Conservation (phyloP, 2,329 filamentous ascomycete genomes). For the Monilinia fructigena region DNA sequence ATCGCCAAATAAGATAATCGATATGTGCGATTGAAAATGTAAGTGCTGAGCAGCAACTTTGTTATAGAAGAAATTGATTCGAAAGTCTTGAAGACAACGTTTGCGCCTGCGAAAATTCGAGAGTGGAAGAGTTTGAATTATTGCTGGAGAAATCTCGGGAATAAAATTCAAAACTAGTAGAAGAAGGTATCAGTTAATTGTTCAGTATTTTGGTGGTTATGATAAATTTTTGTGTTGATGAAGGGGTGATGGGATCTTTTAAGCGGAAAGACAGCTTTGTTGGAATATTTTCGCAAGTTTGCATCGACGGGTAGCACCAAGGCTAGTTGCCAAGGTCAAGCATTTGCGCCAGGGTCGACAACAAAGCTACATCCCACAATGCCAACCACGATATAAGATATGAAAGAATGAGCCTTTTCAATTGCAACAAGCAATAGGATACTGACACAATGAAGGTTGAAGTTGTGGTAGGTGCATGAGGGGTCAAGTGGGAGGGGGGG, state of each 20-base stretch:
- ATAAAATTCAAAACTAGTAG: slow-evolving; percentile 38
- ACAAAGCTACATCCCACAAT: slow-evolving; percentile 25
- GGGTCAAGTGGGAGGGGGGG: slow-evolving; percentile 28
- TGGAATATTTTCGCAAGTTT: slow-evolving; percentile 34
- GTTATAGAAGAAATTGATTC: slow-evolving; percentile 32
- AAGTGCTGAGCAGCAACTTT: slow-evolving; percentile 28
- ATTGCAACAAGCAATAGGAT: slow-evolving; percentile 19
- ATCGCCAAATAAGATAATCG: slow-evolving; percentile 33
- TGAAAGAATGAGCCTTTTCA: slow-evolving; percentile 27
- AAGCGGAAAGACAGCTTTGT: slow-evolving; percentile 22
- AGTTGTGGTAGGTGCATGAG: slow-evolving; percentile 26
- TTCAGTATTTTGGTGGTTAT: slow-evolving; percentile 8
- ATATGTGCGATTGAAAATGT: slow-evolving; percentile 32
- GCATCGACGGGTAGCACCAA: slow-evolving; percentile 34
- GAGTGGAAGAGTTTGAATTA: slow-evolving; percentile 35
- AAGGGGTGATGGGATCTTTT: slow-evolving; percentile 18
- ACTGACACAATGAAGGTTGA: slow-evolving; percentile 23
- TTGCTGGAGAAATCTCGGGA: slow-evolving; percentile 37
- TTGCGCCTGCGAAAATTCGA: slow-evolving; percentile 38
- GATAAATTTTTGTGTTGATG: slow-evolving; percentile 18
- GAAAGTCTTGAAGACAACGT: slow-evolving; percentile 34
- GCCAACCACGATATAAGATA: slow-evolving; percentile 28
- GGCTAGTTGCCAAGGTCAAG: slow-evolving; percentile 29
- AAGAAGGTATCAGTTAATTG: slow-evolving; percentile 34
- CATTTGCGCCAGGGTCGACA: slow-evolving; percentile 37